Base-by-base conservation (phyloP, 495 filamentous ascomycete species). In the Penicillium lagena region DNA sequence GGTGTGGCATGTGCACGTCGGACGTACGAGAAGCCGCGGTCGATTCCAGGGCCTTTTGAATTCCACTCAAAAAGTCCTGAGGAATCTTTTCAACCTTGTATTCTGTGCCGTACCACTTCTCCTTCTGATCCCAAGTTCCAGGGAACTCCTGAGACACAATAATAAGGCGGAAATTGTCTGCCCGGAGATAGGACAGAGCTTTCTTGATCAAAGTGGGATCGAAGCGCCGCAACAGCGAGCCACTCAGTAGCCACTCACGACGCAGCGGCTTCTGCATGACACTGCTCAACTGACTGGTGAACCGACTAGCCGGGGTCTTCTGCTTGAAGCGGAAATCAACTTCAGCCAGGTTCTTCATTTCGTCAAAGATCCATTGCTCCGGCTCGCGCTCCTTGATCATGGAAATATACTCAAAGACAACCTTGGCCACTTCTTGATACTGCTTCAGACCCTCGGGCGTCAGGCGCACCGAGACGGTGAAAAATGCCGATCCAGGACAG, bases 51-150 rank as follows among this genome's bases (percentile, higher is more conserved):
- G 90, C 88, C 42, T 76, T 63, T 35, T 75, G 68, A 43, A 97
- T 77, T 35, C 84, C 79, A 4, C 69, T 62, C 56, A 93, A 66
- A 55, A 95, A 86, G 14, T 88, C 79, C 31, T 76, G 54, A 2
- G 90, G 85, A 37, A 99, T 89, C 59, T 83, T 84, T 60, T 95
- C 87, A 28, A 79, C 73, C 49, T 79, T 85, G 66, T 96, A 95
- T 55, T 96, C 90, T 6, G 93, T 99, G 13, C 91, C 91, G 51
- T 99, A 99, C 94, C 94, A 99, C 64, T 87, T 87, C 68, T 99
- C 93, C 57, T 86, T 90, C 50, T 85, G 64, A 42, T 95, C 80
- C 82, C 87, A 90, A n/a, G 80, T 77, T 1, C 87, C 89, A 0
- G 89, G 90, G 47, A 82, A 85, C 11, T 89, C 78, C 59, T 88